Evolutionary conservation across 768 basidiomycete genomes (phyloP), one percentile per base, ranked within the genome.

Genomic region (Asterophora parasitica): DNA sequence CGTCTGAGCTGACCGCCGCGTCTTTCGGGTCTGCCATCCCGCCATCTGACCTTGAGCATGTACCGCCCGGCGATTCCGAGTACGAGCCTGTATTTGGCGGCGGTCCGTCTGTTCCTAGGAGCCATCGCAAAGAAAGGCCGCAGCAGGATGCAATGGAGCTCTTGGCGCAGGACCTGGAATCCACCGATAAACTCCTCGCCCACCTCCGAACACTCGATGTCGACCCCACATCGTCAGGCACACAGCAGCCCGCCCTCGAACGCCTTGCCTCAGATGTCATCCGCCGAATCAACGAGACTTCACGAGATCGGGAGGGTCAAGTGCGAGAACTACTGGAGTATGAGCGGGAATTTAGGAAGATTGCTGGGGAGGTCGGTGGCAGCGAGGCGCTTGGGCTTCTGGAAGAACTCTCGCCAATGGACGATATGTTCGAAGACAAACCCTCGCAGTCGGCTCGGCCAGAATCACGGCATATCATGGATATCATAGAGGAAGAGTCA

Each of bases 301-400:
- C 80, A 30, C 79, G 82, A 39, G 83, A 89, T 57, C 78, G 91
- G 48, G 91, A 93, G 62, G 76, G 74, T 2, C 91, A 93, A 65
- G 79, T 90, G 4, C 83, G 91, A 43, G 87, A 83, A 58, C 65
- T 93, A 44, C 68, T 83, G 30, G 86, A 83, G 53, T 85, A 76
- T 60, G 90, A 92, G 58, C 78, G 88, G 44, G 85, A 92, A 64
- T 81, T 93, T 59, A 76, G 78, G 55, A 81, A 81, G 61, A 86
- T 90, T 55, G 79, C 82, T 1, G 80, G 77, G 4, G 88, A 91
- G 63, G 78, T 88, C 13, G 85, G 86, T 32, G 90, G 90, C 15
- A 76, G 69, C 32, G 89, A 92, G 32, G 80, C 79, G 8, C 71
- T 93, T 8, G 79, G 81, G 9, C 73, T 75, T 54, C 68, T 92